Evolutionary conservation across 352 stramenopile species (phyloP).

Genomic region (Globisporangium parvum): DNA sequence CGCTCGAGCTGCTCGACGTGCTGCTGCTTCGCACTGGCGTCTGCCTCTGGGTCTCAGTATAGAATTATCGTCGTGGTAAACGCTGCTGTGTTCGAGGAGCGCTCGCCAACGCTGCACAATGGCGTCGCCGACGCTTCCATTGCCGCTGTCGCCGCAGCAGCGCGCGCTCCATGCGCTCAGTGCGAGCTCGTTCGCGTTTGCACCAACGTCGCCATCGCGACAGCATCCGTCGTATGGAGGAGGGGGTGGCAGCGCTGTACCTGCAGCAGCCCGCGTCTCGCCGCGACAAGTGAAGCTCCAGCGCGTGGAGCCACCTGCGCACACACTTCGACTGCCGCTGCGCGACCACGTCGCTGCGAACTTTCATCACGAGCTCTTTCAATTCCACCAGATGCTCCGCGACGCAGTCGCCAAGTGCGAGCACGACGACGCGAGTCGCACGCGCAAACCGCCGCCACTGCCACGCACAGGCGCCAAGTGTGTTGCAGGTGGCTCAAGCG

Average conservation of each 20-base stretch:
- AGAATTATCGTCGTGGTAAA: too few relatives aligned
- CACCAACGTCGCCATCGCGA: conserved; percentile 10
- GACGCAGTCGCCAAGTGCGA: conserved; percentile 24
- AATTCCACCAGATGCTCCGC: conserved; percentile 58
- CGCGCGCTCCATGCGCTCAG: not conserved
- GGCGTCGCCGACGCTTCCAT: not conserved
- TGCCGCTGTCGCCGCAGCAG: not conserved
- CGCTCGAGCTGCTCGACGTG: conserved; percentile 30
- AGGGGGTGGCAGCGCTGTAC: not conserved
- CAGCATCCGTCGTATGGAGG: not conserved
- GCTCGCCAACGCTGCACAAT: not conserved
- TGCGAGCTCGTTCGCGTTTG: not conserved
- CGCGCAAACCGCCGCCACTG: not conserved
- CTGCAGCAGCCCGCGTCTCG: conserved; percentile 12
- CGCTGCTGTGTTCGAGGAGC: too few relatives aligned
- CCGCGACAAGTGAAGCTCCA: conserved; percentile 29
- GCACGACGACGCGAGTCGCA: not conserved
- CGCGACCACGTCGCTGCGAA: conserved; percentile 30
- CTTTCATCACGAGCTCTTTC: conserved; percentile 60
- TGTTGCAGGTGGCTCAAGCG: too few relatives aligned
- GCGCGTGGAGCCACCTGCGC: conserved; percentile 12
- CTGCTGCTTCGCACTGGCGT: conserved; percentile 23
- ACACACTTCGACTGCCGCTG: conserved; percentile 13
- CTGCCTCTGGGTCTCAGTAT: too few relatives aligned
- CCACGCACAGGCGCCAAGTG: not conserved